Base-by-base conservation (phyloP, 768 basidiomycete species). In the Russula lepida region DNA sequence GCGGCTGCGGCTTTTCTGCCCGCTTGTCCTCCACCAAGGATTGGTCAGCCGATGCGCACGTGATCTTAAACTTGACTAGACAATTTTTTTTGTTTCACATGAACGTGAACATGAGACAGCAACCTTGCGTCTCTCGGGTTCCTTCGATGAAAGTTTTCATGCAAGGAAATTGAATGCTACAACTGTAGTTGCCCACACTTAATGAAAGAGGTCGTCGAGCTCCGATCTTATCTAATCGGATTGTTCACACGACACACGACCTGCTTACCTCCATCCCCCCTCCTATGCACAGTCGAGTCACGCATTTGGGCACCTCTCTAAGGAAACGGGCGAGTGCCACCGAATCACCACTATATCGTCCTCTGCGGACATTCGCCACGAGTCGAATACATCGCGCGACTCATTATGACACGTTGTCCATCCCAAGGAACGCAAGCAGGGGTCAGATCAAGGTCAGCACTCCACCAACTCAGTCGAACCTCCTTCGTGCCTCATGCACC, bases 361-460 rank as follows among this genome's bases (percentile, higher is more conserved):
- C 41, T 33, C 53, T 27, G 60, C 58, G 65, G 5, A 17, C 53
- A 2, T 59, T 66, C 44, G 62, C 56, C 17, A 21, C 28, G 3
- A 59, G 35, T 13, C 27, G 4, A n/a, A 19, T 23, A 3, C 47
- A 41, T 32, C 28, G 8, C 8, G 64, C 60, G 28, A 65, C 56
- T 11, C 75, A 76, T 55, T 76, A 76, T 60, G 67, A 75, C 27
- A 74, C 73, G 5, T 69, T 76, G 3, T 65, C 68, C 44, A 62
- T 76, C 19, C 73, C 75, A 15, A 63, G 65, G 28, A 69, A 70
- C 54, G 75, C 75, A 2, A 70, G 68, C 30, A 71, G 59, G 48
- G 68, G 62, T 27, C 73, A 75, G 56, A 75, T 76, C 51, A 76
- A 76, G 71, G 73, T 71, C 17, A 35, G 68, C 47, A 15, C 28